Evolutionary conservation across 306 rosid species (phyloP).

Genomic region (Acacia acuminata): DNA sequence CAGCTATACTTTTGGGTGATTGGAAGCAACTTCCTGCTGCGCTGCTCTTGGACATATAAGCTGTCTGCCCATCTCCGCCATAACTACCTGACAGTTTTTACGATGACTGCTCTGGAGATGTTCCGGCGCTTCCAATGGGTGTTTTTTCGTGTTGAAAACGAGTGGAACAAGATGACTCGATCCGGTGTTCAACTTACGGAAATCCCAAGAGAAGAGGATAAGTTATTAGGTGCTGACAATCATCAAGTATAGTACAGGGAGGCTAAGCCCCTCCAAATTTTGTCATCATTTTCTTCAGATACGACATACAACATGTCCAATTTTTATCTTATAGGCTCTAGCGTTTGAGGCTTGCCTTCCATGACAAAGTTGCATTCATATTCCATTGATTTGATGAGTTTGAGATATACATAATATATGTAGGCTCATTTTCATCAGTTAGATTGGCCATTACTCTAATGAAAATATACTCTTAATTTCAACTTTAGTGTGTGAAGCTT

Average conservation of each 20-base stretch:
- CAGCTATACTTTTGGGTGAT: slow-evolving; percentile 91
- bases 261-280: slow-evolving; percentile 36
- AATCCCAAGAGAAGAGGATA: slow-evolving; percentile 65
- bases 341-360: slow-evolving; percentile 17
- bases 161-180: slow-evolving; percentile 81
- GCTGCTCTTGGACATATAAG: slow-evolving; percentile 95
- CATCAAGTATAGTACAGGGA: slow-evolving; percentile 74
- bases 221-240: slow-evolving; percentile 57
- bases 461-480: background rate
- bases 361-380: background rate
- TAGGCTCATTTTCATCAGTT: background rate
- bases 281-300: slow-evolving; percentile 26
- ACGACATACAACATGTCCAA: slow-evolving; percentile 5
- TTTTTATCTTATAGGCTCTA: slow-evolving; percentile 24
- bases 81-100: slow-evolving; percentile 84
- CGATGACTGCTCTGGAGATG: slow-evolving; percentile 79
- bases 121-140: slow-evolving; percentile 94
- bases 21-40: slow-evolving; percentile 82
- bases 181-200: slow-evolving; percentile 68
- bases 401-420: background rate
- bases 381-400: slow-evolving; percentile 22
- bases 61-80: slow-evolving; percentile 95
- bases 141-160: slow-evolving; percentile 93
- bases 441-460: background rate
- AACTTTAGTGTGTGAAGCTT: background rate